Evolutionary conservation across 768 basidiomycete genomes (phyloP), one percentile per base, ranked within the genome.

Genomic region (Podaxis mareebaensis): DNA sequence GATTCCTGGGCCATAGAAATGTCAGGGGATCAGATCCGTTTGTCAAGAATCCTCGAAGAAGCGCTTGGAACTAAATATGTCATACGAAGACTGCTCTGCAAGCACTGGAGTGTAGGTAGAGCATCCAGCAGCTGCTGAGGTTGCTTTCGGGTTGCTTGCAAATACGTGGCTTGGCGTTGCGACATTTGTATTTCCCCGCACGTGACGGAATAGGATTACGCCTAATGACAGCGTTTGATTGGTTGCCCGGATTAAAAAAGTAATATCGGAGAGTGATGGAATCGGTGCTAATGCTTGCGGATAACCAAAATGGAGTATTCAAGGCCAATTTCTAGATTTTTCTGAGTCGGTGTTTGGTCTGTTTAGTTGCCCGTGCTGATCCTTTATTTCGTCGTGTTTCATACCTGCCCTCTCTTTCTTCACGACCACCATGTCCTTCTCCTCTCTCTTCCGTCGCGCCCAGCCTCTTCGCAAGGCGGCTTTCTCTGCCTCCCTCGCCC

Each of bases 341-440:
- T 49, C 36, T 48, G 44, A 24, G 30, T n/a, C 17, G 46, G 46
- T 49, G 58, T 51, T 59, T 59, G 58, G 44, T 30, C 22, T 22
- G 28, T 20, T 49, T 46, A 38, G 20, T 49, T 15, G 17, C 12
- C 42, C 26, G 20, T 49, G 30, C 36, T 51, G 44, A 59, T 59
- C 46, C 26, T 20, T 30, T 15, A 7, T 46, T 58, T 48, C 24
- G 33, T 46, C 20, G 22, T 46, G 42, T 58, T 58, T 22, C 62
- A 54, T 57, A 62, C 53, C 42, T n/a, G 52, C 66, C 62, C 36
- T 30, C 42, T 68, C 66, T 65, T 68, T 58, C 51, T 67, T 60
- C 57, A 63, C 68, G 66, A 68, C 65, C 64, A 69, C 66, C 67
- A 89, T 90, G 88, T 87, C 86, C 36, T 79, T 85, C 76, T 70